phyloP scores from a whole-genome alignment of 495 filamentous ascomycete genomes.

The Acidomyces sp. region DNA sequence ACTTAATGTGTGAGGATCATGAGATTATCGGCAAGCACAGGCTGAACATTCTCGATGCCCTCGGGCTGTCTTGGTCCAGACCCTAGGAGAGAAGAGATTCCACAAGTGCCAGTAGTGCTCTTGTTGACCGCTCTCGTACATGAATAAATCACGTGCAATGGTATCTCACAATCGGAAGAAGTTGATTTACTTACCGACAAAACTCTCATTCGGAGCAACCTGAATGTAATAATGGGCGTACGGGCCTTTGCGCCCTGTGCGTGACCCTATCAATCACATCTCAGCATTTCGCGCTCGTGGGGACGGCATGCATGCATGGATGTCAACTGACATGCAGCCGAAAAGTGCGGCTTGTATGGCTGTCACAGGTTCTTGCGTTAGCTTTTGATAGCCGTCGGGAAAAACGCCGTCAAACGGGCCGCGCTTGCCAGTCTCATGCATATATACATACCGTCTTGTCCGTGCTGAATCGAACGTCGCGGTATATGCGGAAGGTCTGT shows the following conservation, averaged over 20 bases:
- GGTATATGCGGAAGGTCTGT: slow-evolving; percentile 69
- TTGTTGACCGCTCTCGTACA: too few species aligned
- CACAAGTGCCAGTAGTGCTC: too few species aligned
- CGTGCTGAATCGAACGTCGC: slow-evolving; percentile 45
- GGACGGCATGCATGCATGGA: not conserved
- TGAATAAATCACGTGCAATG: too few species aligned
- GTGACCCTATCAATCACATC: slow-evolving; percentile 37
- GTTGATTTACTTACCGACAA: slow-evolving; percentile 43
- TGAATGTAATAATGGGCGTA: slow-evolving; percentile 77
- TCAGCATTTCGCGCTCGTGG: slow-evolving; percentile 7
- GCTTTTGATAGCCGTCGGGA: slow-evolving; percentile 14
- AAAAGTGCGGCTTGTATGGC: too few species aligned
- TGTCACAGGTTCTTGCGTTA: slow-evolving; percentile 18
- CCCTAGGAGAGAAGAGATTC: too few species aligned
- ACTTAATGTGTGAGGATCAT: too few species aligned
- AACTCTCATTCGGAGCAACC: slow-evolving; percentile 44
- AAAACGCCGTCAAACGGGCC: slow-evolving; percentile 1
- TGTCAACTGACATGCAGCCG: slow-evolving; percentile 53
- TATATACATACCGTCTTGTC: too few species aligned
- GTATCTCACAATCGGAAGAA: too few species aligned
- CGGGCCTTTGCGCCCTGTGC: slow-evolving; percentile 72
- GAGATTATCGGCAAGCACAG: too few species aligned
- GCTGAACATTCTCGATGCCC: too few species aligned
- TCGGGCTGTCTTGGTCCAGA: too few species aligned
- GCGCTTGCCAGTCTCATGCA: too few species aligned